phyloP scores from a whole-genome alignment of 352 stramenopile genomes.

The Thalassiosira exigua region DNA sequence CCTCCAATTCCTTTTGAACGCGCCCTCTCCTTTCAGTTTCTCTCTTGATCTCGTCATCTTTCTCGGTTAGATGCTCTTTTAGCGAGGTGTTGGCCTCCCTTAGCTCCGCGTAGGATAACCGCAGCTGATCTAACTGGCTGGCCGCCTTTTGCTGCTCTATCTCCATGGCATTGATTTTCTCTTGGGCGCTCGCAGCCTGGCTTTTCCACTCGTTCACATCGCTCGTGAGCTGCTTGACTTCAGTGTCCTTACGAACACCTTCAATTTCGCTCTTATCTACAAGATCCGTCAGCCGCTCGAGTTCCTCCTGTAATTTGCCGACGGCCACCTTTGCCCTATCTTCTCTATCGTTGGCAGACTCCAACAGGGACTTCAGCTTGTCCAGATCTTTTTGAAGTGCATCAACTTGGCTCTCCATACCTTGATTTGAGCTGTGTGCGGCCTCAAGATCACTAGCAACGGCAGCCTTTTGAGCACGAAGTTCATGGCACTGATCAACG shows the following conservation, averaged over 20 bases:
- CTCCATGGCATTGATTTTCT: constrained; percentile 64
- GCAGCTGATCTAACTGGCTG: constrained; percentile 85
- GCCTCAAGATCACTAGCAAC: constrained; percentile 16
- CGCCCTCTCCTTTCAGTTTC: constrained; percentile 89
- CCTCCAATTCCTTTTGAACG: constrained; percentile 92
- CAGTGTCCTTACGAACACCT: constrained; percentile 90
- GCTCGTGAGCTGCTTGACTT: constrained; percentile 88
- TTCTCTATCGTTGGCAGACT: constrained; percentile 90
- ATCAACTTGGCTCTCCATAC: constrained; percentile 90
- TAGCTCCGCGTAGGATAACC: constrained; percentile 82
- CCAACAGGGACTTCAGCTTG: constrained; percentile 92
- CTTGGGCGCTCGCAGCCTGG: constrained; percentile 65
- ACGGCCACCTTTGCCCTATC: constrained; percentile 92
- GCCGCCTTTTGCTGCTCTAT: constrained; percentile 84
- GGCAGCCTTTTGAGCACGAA: constrained; percentile 28
- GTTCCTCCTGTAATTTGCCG: constrained; percentile 94
- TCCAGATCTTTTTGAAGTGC: constrained; percentile 96
- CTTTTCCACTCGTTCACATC: constrained; percentile 90
- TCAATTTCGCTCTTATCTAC: constrained; percentile 93
- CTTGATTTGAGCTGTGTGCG: constrained; percentile 87
- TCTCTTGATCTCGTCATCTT: constrained; percentile 88
- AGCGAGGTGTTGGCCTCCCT: constrained; percentile 32
- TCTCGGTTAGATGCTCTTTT: constrained; percentile 52
- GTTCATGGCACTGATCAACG: constrained; percentile 26
- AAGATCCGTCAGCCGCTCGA: constrained; percentile 93